Percentiles rank a stretch among this genome's conserved stretches.
Conservation (phyloP, 2,329 filamentous ascomycete genomes). For the Fusarium sp. region DNA sequence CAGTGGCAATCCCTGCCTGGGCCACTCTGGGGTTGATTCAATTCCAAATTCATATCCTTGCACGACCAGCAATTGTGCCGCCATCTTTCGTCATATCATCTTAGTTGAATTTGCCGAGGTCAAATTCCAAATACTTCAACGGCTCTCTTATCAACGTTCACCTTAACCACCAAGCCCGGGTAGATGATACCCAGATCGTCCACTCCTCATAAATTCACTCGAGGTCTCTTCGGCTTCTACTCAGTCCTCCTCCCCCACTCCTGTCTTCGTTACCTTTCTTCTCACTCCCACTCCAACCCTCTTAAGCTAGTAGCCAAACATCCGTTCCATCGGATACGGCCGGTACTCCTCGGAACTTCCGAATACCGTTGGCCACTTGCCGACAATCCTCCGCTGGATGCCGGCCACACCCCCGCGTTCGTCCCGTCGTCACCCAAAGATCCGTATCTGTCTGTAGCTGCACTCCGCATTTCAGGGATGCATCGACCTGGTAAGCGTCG, state of each 20-base stretch:
- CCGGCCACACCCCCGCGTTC: neutral
- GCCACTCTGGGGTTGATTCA: conserved; percentile 5
- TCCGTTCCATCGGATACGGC: neutral
- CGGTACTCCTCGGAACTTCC: conserved; percentile 9
- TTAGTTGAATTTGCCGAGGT: neutral
- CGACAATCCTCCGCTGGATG: conserved; percentile 13
- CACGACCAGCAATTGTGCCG: neutral
- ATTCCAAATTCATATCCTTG: neutral
- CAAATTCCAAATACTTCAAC: neutral
- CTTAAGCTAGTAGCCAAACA: neutral
- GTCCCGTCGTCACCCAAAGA: neutral
- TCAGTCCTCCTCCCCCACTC: neutral
- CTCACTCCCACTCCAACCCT: neutral
- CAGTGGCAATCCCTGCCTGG: neutral
- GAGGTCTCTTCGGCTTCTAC: neutral
- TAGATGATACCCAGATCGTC: neutral
- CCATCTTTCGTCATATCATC: conserved; percentile 24
- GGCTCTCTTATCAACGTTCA: neutral
- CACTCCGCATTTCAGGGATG: neutral
- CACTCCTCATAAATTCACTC: neutral
- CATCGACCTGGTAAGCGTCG: neutral
- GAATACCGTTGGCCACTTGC: conserved; percentile 12
- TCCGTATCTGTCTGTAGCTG: neutral
- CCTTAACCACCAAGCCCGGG: neutral
- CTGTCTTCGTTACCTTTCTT: neutral